phyloP scores from a whole-genome alignment of 495 filamentous ascomycete species.

The Extremus antarcticus region DNA sequence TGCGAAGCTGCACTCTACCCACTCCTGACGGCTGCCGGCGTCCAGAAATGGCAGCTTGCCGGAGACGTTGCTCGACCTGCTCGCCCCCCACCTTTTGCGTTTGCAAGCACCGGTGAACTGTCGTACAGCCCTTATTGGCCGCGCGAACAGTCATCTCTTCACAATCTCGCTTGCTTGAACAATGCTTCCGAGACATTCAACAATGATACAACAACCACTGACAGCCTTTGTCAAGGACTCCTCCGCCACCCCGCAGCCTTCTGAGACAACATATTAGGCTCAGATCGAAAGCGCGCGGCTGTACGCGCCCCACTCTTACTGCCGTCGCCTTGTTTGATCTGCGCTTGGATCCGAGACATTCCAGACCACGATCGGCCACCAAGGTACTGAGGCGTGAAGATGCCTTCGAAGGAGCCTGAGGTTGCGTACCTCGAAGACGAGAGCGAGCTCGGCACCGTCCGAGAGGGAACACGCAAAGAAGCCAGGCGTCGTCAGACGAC shows the following conservation, averaged over 20 bases:
- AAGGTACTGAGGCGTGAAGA: constrained; percentile 1
- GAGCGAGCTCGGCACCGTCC: constrained; percentile 38
- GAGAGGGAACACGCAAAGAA: constrained; percentile 40
- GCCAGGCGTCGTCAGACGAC: constrained; percentile 39
- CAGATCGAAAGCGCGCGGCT: not conserved
- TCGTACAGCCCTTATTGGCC: constrained; percentile 7
- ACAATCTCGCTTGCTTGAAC: constrained; percentile 5
- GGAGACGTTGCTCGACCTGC: too few relatives aligned
- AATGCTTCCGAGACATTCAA: constrained; percentile 17
- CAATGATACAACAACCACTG: constrained; percentile 7
- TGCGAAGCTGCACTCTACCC: not conserved
- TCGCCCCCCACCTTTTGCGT: not conserved
- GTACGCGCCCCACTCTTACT: not conserved
- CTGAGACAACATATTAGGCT: constrained; percentile 4
- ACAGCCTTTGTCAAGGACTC: not conserved
- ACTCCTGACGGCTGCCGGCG: not conserved
- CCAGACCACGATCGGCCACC: not conserved
- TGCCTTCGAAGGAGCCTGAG: constrained; percentile 4
- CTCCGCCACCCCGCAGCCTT: not conserved
- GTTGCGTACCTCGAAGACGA: constrained; percentile 48
- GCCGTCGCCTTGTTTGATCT: not conserved
- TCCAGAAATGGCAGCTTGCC: not conserved
- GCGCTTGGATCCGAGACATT: not conserved
- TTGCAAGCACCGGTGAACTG: constrained; percentile 16
- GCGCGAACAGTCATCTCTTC: constrained; percentile 18